phyloP scores from a whole-genome alignment of 2,329 filamentous ascomycete genomes.

The Paecilomyces sp. region DNA sequence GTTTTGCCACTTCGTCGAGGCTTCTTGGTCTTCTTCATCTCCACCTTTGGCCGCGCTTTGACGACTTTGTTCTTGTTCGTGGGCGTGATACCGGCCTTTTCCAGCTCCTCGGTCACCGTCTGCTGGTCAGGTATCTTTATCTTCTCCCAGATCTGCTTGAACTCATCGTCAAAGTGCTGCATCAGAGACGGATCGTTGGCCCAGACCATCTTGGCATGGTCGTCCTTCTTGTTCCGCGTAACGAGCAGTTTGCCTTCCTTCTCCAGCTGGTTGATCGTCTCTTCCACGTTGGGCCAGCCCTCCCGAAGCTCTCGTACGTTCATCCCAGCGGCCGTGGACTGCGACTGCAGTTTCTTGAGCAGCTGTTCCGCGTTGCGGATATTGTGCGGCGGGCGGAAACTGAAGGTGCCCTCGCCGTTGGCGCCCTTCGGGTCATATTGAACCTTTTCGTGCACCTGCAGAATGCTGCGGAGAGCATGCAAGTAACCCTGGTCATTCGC shows the following conservation, averaged over 20 bases:
- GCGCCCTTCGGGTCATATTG: slow-evolving; percentile 51
- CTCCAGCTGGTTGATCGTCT: slow-evolving; percentile 72
- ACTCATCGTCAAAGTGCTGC: slow-evolving; percentile 72
- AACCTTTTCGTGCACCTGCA: slow-evolving; percentile 60
- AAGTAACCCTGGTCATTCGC: slow-evolving; percentile 53
- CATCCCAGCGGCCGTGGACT: slow-evolving; percentile 73
- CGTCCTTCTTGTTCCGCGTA: slow-evolving; percentile 86
- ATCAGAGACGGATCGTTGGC: slow-evolving; percentile 73
- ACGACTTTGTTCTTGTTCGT: slow-evolving; percentile 71
- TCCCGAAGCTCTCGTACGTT: slow-evolving; percentile 89
- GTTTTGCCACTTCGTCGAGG: slow-evolving; percentile 68
- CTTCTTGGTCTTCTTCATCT: slow-evolving; percentile 69
- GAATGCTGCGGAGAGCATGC: slow-evolving; percentile 58
- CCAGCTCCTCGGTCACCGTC: slow-evolving; percentile 69
- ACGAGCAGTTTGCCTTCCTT: slow-evolving; percentile 72
- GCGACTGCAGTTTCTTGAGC: slow-evolving; percentile 71
- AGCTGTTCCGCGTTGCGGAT: slow-evolving; percentile 73
- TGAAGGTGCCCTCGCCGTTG: slow-evolving; percentile 67
- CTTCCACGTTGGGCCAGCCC: slow-evolving; percentile 82
- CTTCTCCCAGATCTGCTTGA: slow-evolving; percentile 74
- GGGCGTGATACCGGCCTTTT: slow-evolving; percentile 72
- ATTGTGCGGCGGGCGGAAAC: slow-evolving; percentile 75
- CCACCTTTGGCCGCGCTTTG: slow-evolving; percentile 47
- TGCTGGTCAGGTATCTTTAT: slow-evolving; percentile 68
- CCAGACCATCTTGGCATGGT: slow-evolving; percentile 80